phyloP scores from a whole-genome alignment of 352 stramenopile species.

The Globisporangium perplexum region DNA sequence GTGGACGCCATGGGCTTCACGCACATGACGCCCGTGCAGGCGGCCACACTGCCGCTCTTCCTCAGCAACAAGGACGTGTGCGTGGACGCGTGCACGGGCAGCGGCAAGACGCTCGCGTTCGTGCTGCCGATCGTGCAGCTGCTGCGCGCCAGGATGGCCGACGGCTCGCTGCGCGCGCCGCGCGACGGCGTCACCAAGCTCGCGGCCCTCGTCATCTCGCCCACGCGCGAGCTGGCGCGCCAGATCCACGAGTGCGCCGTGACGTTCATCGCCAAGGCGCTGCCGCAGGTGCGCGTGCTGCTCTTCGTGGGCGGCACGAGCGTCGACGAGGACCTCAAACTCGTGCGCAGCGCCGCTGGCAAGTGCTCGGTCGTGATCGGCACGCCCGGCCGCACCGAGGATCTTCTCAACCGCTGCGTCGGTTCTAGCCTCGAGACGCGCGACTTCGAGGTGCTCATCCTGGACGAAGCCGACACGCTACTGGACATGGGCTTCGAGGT shows the following conservation, averaged over 20 bases:
- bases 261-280: constrained; percentile 54
- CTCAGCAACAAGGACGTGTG: constrained; percentile 93
- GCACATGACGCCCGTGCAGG: constrained; percentile 91
- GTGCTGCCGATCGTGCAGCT: constrained; percentile 93
- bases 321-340: constrained; percentile 79
- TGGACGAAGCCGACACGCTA: constrained; percentile 99
- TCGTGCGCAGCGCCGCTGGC: constrained; percentile 47
- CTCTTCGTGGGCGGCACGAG: constrained; percentile 90
- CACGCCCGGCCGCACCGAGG: constrained; percentile 81
- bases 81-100: constrained; percentile 93
- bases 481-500: constrained; percentile 98
- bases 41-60: constrained; percentile 90
- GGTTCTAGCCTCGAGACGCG: constrained; percentile 77
- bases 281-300: constrained; percentile 66
- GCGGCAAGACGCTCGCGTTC: constrained; percentile 94
- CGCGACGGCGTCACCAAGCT: constrained; percentile 64
- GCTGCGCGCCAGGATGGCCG: constrained; percentile 58
- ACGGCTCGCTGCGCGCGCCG: constrained; percentile 51
- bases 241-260: constrained; percentile 78
- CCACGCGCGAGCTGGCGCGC: constrained; percentile 84
- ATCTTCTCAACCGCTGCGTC: constrained; percentile 83
- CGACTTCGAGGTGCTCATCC: constrained; percentile 96
- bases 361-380: constrained; percentile 76
- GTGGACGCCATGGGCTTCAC: constrained; percentile 80
- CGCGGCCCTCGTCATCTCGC: constrained; percentile 82